A percentile compares a stretch with the other conserved stretches of the same genome.
Conservation (phyloP, 345 rosid species). For the Aethionema arabicum region DNA sequence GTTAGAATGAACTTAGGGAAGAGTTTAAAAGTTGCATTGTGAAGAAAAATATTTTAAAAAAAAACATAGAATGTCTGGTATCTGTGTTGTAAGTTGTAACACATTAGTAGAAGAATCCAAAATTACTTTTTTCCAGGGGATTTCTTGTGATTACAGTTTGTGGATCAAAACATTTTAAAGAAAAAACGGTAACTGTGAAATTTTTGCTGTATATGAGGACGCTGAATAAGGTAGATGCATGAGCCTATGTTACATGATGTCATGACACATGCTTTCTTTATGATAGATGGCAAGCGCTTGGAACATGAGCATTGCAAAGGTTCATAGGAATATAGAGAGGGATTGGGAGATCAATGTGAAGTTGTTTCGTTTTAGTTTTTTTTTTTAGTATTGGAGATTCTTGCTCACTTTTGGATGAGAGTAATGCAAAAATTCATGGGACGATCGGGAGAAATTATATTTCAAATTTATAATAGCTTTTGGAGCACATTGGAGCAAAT, state of each 20-base stretch:
- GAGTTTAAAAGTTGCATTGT: not conserved
- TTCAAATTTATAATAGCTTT: constrained; percentile 68
- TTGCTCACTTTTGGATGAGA: constrained; percentile 64
- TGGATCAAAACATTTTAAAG: not conserved
- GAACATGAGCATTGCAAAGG: constrained; percentile 92
- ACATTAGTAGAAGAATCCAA: too few relatives aligned
- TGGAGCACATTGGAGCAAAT: constrained; percentile 88
- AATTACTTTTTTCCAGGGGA: not conserved
- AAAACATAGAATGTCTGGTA: too few relatives aligned
- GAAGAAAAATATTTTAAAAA: not conserved
- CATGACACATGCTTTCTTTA: constrained; percentile 93
- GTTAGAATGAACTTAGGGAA: not conserved
- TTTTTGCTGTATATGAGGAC: constrained; percentile 31
- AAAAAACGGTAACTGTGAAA: not conserved
- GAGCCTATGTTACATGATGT: constrained; percentile 60
- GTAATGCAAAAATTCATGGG: constrained; percentile 57
- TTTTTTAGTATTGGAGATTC: constrained; percentile 65
- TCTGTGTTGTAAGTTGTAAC: too few relatives aligned
- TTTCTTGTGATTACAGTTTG: not conserved
- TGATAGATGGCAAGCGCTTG: constrained; percentile 98
- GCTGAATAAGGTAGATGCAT: constrained; percentile 59
- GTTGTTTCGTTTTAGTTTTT: constrained; percentile 54
- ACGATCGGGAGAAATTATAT: constrained; percentile 54
- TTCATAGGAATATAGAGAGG: constrained; percentile 90
- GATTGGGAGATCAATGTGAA: constrained; percentile 85